These are phyloP conservation scores for Pichia inconspicua DNA, from an alignment of 1,139 yeast species.

Conservation along the genomic window DNA sequence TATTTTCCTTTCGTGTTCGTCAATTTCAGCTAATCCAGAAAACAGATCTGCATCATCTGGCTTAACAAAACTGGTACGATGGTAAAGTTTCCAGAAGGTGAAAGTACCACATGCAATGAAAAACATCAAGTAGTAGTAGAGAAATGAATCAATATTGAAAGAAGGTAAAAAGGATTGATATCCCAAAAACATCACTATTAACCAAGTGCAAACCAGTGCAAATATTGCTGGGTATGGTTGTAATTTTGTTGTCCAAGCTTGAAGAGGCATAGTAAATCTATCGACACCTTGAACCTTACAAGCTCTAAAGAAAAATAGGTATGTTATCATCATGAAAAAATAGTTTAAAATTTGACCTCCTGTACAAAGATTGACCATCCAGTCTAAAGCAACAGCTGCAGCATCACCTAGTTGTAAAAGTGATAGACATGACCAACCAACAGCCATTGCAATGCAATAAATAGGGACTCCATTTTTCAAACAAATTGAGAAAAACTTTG, in stretches of 20 bases:
- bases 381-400: conserved; percentile 37
- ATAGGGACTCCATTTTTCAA: conserved; percentile 32
- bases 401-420: conserved; percentile 33
- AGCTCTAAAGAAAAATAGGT: conserved; percentile 39
- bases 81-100: conserved; percentile 33
- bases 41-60: conserved; percentile 41
- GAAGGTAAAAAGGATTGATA: conserved; percentile 36
- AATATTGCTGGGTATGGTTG: conserved; percentile 39
- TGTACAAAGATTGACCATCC: conserved; percentile 43
- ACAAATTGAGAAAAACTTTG: conserved; percentile 28
- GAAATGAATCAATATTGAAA: conserved; percentile 36
- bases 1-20: conserved; percentile 18
- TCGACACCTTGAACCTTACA: conserved; percentile 34
- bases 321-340: conserved; percentile 40
- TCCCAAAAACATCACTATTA: conserved; percentile 36
- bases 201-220: conserved; percentile 25
- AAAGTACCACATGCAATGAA: conserved; percentile 32
- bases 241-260: conserved; percentile 30
- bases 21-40: conserved; percentile 21
- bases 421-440: conserved; percentile 32
- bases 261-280: conserved; percentile 33
- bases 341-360: conserved; percentile 44
- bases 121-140: conserved; percentile 39
- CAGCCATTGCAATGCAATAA: conserved; percentile 25
- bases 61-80: conserved; percentile 36